Conservation (phyloP, 495 filamentous ascomycete species). For the Acidiella bohemica region DNA sequence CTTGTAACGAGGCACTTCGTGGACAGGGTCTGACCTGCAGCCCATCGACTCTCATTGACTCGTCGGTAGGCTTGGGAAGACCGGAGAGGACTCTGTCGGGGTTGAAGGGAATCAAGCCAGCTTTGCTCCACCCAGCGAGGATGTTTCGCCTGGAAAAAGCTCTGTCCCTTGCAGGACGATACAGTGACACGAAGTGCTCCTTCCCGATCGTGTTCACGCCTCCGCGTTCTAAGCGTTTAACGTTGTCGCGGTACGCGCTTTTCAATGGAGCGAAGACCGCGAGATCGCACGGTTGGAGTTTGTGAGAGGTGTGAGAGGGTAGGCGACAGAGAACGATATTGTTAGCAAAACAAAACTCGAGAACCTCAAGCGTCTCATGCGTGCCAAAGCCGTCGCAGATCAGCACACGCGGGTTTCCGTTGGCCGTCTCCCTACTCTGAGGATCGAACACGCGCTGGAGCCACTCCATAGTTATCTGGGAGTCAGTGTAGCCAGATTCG, state of each 20-base stretch:
- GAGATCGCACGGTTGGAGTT: slow-evolving; percentile 14
- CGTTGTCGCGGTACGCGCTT: slow-evolving; percentile 13
- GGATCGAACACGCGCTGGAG: slow-evolving; percentile 11
- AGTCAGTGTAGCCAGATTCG: slow-evolving; percentile 11
- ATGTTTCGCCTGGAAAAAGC: not conserved
- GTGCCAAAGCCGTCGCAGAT: slow-evolving; percentile 15
- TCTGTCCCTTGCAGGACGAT: slow-evolving; percentile 11
- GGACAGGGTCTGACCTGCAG: not conserved
- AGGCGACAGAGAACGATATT: slow-evolving; percentile 14
- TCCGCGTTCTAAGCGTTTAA: slow-evolving; percentile 11
- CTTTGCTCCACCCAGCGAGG: slow-evolving; percentile 2
- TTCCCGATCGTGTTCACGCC: slow-evolving; percentile 9
- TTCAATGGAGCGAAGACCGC: slow-evolving; percentile 10
- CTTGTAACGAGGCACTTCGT: slow-evolving; percentile 1
- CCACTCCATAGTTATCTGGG: slow-evolving; percentile 13
- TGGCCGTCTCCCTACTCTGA: slow-evolving; percentile 7
- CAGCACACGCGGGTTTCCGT: slow-evolving; percentile 8
- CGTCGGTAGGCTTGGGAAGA: not conserved
- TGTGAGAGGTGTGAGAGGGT: slow-evolving; percentile 16
- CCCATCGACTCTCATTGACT: not conserved
- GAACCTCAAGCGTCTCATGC: slow-evolving; percentile 14
- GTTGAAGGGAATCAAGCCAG: slow-evolving; percentile 3
- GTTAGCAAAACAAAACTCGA: slow-evolving; percentile 18
- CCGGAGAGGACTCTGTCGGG: slow-evolving; percentile 1
- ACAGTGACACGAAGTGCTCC: slow-evolving; percentile 14